Evolutionary conservation across 495 filamentous ascomycete species (phyloP).

Genomic region (Penicillium nucicola): DNA sequence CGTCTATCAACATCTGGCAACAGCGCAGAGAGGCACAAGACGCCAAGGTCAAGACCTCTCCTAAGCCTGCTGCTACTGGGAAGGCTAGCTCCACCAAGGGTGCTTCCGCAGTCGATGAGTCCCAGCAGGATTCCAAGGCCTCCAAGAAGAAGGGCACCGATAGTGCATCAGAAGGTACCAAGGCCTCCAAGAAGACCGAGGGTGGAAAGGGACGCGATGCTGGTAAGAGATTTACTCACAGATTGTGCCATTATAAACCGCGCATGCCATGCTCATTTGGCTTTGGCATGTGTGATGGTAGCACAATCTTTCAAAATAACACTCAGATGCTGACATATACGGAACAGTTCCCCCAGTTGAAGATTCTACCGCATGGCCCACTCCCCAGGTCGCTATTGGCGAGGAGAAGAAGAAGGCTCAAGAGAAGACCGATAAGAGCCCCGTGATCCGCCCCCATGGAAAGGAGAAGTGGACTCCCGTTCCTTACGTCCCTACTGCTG

Average conservation of each 20-base stretch:
- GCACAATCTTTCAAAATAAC: neutral
- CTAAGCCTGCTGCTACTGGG: slow-evolving; percentile 22
- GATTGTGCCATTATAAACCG: neutral
- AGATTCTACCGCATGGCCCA: slow-evolving; percentile 83
- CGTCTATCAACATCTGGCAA: slow-evolving; percentile 82
- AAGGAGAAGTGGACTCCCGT: slow-evolving; percentile 74
- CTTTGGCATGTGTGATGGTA: neutral
- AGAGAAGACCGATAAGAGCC: slow-evolving; percentile 56
- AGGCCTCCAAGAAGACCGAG: slow-evolving; percentile 43
- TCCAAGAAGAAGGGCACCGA: slow-evolving; percentile 47
- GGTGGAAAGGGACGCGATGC: slow-evolving; percentile 43
- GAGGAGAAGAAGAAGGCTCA: slow-evolving; percentile 70
- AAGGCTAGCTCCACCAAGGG: slow-evolving; percentile 35
- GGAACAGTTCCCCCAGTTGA: slow-evolving; percentile 53
- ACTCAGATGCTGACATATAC: neutral
- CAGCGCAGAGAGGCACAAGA: slow-evolving; percentile 68
- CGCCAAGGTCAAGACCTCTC: slow-evolving; percentile 57
- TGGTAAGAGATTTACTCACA: slow-evolving; percentile 10
- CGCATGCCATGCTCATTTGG: neutral
- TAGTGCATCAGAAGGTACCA: slow-evolving; percentile 22
- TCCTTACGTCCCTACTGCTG: slow-evolving; percentile 69
- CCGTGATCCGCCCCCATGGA: slow-evolving; percentile 49
- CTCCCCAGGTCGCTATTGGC: slow-evolving; percentile 73
- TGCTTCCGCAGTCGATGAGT: slow-evolving; percentile 32
- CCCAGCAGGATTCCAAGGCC: slow-evolving; percentile 43